phyloP scores from a whole-genome alignment of 176 grass and related monocot species.

The Rhynchospora breviuscula region DNA sequence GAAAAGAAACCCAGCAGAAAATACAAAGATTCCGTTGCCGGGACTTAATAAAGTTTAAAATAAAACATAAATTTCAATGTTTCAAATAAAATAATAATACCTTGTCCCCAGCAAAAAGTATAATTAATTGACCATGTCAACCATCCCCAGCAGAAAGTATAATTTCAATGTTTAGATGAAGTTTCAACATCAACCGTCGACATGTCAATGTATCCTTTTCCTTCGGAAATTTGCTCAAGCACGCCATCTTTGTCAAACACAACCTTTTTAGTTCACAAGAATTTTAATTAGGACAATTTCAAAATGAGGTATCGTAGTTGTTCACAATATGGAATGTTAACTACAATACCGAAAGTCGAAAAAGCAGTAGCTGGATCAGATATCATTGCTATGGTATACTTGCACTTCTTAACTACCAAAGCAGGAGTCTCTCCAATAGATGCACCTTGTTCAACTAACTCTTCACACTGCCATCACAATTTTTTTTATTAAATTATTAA shows the following conservation, averaged over 20 bases:
- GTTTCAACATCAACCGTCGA: slow-evolving; percentile 87
- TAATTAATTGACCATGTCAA: slow-evolving; percentile 91
- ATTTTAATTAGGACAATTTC: not conserved
- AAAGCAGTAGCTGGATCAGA: slow-evolving; percentile 81
- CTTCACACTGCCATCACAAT: slow-evolving; percentile 51
- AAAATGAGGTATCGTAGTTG: not conserved
- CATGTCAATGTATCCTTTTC: slow-evolving; percentile 94
- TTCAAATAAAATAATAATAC: slow-evolving; percentile 26
- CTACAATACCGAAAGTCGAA: slow-evolving; percentile 70
- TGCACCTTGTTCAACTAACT: slow-evolving; percentile 72
- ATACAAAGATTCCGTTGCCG: too few relatives aligned
- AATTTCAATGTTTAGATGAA: slow-evolving; percentile 72
- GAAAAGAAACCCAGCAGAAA: too few relatives aligned
- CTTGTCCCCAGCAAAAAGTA: slow-evolving; percentile 97
- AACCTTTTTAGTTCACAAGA: slow-evolving; percentile 40
- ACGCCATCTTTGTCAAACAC: slow-evolving; percentile 92
- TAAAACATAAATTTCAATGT: not conserved
- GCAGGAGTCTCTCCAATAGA: slow-evolving; percentile 83
- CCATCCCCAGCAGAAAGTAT: slow-evolving; percentile 99
- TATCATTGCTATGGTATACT: slow-evolving; percentile 94
- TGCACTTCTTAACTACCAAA: slow-evolving; percentile 75
- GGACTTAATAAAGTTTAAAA: not conserved
- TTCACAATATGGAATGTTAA: not conserved
- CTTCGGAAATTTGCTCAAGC: slow-evolving; percentile 68
- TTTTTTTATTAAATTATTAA: not conserved